Evolutionary conservation across 805 yeast genomes (phyloP).

Genomic region (Sugiyamaella boreocaroliniensis): DNA sequence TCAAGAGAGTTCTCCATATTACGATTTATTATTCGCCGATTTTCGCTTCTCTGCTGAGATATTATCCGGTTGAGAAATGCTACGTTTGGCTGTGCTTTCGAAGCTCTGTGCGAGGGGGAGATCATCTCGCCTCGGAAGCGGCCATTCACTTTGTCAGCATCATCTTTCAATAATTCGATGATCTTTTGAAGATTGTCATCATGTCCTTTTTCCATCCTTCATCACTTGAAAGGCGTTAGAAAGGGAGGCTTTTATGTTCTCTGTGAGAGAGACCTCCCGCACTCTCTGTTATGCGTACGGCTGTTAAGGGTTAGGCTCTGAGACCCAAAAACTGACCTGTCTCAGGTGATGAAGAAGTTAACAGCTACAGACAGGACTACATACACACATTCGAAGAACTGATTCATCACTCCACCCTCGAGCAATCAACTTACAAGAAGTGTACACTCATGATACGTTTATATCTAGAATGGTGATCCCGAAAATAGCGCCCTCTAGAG

Average conservation of each 20-base stretch:
- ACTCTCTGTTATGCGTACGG: no score
- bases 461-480: neutral
- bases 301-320: neutral
- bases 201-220: neutral
- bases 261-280: no score
- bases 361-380: neutral
- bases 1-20: neutral
- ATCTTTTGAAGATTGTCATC: conserved; percentile 4
- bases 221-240: neutral
- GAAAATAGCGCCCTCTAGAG: conserved; percentile 2
- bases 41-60: conserved; percentile 2
- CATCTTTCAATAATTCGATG: conserved; percentile 11
- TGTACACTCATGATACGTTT: neutral
- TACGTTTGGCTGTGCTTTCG: conserved; percentile 2
- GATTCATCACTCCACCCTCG: neutral
- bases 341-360: neutral
- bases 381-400: neutral
- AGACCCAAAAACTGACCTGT: neutral
- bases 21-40: neutral
- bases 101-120: neutral
- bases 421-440: neutral
- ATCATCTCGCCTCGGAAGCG: neutral
- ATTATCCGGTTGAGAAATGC: conserved; percentile 6
- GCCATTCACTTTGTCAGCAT: conserved; percentile 5
- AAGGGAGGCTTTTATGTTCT: no score